A percentile compares a stretch with the other conserved stretches of the same genome.
Evolutionary conservation across 495 filamentous ascomycete species (phyloP).

Genomic region (Zalerion maritima): DNA sequence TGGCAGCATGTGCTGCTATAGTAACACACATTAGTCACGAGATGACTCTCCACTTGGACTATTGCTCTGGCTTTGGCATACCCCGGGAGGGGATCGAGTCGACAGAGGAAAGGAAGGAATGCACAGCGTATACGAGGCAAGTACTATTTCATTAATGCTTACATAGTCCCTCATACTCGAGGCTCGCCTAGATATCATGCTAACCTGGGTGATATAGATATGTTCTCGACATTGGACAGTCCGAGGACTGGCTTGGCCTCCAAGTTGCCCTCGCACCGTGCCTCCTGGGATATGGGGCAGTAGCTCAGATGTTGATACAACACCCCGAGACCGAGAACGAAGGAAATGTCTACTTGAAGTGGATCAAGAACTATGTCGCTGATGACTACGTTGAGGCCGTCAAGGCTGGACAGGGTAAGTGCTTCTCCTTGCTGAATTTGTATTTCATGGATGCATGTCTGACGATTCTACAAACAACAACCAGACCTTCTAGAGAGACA

Average conservation of each 20-base stretch:
- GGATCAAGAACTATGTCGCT: conserved; percentile 75
- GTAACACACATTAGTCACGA: conserved; percentile 65
- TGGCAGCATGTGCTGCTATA: conserved; percentile 51
- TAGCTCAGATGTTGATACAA: conserved; percentile 49
- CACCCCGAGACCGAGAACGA: conserved; percentile 40
- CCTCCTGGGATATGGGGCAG: conserved; percentile 69
- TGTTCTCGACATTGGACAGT: conserved; percentile 76
- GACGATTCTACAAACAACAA: conserved; percentile 12
- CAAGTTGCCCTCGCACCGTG: conserved; percentile 77
- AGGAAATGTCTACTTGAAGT: conserved; percentile 73
- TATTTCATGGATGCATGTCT: conserved; percentile 1
- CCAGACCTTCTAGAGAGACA: conserved; percentile 59
- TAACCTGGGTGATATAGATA: conserved; percentile 41
- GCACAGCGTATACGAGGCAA: conserved; percentile 53
- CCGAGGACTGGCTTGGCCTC: conserved; percentile 70
- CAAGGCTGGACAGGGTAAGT: conserved; percentile 47
- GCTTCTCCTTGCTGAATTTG: conserved; percentile 5
- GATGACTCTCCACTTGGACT: conserved; percentile 64
- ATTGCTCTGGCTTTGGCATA: conserved; percentile 70
- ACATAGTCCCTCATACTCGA: too few relatives aligned
- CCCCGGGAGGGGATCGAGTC: conserved; percentile 56
- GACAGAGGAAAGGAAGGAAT: conserved; percentile 49
- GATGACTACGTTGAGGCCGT: conserved; percentile 64
- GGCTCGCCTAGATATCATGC: neutral
- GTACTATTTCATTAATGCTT: too few relatives aligned